Percentiles rank a stretch among this genome's conserved stretches.
Evolutionary conservation across 1,284 basidiomycete genomes (phyloP).

Genomic region (Takashimella tepidaria): DNA sequence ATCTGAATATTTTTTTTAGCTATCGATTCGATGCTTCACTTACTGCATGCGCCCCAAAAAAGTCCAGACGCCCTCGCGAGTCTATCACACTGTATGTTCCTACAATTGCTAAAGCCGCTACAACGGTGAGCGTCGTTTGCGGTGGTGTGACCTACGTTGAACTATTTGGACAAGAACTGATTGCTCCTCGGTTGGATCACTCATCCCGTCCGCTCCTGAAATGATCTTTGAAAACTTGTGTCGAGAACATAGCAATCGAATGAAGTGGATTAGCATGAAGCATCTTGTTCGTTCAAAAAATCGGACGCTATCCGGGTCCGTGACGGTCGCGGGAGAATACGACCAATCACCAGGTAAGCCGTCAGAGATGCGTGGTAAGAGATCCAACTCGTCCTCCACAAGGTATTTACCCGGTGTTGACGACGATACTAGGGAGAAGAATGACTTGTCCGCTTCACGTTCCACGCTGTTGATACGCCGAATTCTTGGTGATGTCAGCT

Average conservation of each 20-base stretch:
- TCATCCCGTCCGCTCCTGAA: not conserved
- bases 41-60: conserved; percentile 35
- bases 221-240: conserved; percentile 27
- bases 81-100: conserved; percentile 35
- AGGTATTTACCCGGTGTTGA: conserved; percentile 9
- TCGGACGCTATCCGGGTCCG: conserved; percentile 29
- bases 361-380: conserved; percentile 25
- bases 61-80: conserved; percentile 26
- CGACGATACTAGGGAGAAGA: conserved; percentile 18
- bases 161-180: conserved; percentile 23
- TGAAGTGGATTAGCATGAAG: conserved; percentile 30
- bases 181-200: conserved; percentile 13
- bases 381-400: conserved; percentile 23
- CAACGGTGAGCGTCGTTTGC: conserved; percentile 4
- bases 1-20: conserved; percentile 11
- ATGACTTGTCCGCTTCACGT: conserved; percentile 10
- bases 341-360: conserved; percentile 32
- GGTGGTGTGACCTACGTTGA: conserved; percentile 13
- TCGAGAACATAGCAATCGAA: conserved; percentile 25
- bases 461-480: conserved; percentile 16
- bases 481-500: conserved; percentile 20
- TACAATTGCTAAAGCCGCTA: conserved; percentile 27
- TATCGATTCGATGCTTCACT: conserved; percentile 1
- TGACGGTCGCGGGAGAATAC: conserved; percentile 25
- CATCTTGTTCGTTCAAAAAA: conserved; percentile 36